Evolutionary conservation across 2,329 filamentous ascomycete species (phyloP), one percentile per base, ranked within the genome.

Genomic region (Penicillium sp.): DNA sequence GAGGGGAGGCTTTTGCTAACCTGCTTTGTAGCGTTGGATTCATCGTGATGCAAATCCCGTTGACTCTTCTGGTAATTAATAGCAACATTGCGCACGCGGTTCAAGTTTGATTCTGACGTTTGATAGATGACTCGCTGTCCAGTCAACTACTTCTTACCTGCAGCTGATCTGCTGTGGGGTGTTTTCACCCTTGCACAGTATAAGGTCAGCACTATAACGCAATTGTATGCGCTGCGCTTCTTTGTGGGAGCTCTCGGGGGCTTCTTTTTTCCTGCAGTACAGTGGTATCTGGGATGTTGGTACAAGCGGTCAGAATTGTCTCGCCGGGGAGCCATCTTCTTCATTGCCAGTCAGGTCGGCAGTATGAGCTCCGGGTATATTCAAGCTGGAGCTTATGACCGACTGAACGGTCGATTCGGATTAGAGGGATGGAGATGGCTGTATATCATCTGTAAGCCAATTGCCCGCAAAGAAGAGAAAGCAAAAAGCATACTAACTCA

Each of bases 171-270:
- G 13, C 19, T 62, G 7, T 62, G 61, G 61, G 61, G 61, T 13
- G 51, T 60, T 19, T 62, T 63, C 39, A 63, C 61, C 3, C 48
- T 63, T 43, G 57, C 48, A 3, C 61, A 63, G 31, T 63, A 62
- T 52, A 62, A 60, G 35, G 59, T 57, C 7, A 63, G 39, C 52
- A 65, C 39, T 24, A 63, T 65, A 14, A 63, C 63, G 5, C 63
- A 70, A 46, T 62, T 73, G 5, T 69, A 71, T 48, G 70, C 67
- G 5, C 53, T 69, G 26, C 69, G 70, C n/a, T 73, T 73, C 61
- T 72, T 73, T 44, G 68, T 73, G 27, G 70, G 70, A 22, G 68
- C 70, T 1, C 68, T 73, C 0, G 70, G 69, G 35, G 70, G 69
- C 4, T 67, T 65, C 47, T 73, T 72, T 56, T 71, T 72, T 33